Percentiles rank a stretch among this genome's conserved stretches.
Evolutionary conservation across 768 basidiomycete species (phyloP).

Genomic region (Filobasidium wieringae): DNA sequence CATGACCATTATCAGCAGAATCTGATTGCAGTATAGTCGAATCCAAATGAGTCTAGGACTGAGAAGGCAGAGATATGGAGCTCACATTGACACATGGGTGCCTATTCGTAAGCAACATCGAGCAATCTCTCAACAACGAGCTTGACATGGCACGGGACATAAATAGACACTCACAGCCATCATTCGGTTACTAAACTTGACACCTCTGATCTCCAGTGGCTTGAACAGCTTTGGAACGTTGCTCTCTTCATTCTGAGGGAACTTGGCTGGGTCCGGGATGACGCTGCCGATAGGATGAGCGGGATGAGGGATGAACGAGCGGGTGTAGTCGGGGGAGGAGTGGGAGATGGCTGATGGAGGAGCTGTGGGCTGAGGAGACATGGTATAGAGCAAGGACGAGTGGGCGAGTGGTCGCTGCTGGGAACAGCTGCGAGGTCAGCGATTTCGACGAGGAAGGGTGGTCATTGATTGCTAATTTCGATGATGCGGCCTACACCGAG

Average conservation of each 20-base stretch:
- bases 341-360: slow-evolving; percentile 1
- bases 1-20: slow-evolving; percentile 58
- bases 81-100: slow-evolving; percentile 67
- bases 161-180: slow-evolving; percentile 50
- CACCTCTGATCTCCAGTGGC: slow-evolving; percentile 51
- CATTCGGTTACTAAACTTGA: slow-evolving; percentile 63
- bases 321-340: slow-evolving; percentile 21
- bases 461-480: too few species aligned
- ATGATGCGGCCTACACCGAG: too few species aligned
- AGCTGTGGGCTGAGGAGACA: slow-evolving; percentile 6
- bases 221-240: slow-evolving; percentile 53
- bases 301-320: slow-evolving; percentile 24
- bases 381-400: too few species aligned
- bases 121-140: neutral
- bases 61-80: neutral
- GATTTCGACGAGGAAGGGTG: too few species aligned
- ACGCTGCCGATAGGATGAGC: slow-evolving; percentile 33
- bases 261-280: slow-evolving; percentile 28
- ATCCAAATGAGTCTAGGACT: neutral
- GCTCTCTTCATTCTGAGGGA: slow-evolving; percentile 43
- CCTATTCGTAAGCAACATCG: slow-evolving; percentile 37
- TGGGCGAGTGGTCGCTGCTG: too few species aligned
- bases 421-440: too few species aligned
- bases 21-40: slow-evolving; percentile 33
- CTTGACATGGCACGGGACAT: neutral